Conservation (phyloP, 1,139 yeast species). For the Spathaspora jeffriesii region DNA sequence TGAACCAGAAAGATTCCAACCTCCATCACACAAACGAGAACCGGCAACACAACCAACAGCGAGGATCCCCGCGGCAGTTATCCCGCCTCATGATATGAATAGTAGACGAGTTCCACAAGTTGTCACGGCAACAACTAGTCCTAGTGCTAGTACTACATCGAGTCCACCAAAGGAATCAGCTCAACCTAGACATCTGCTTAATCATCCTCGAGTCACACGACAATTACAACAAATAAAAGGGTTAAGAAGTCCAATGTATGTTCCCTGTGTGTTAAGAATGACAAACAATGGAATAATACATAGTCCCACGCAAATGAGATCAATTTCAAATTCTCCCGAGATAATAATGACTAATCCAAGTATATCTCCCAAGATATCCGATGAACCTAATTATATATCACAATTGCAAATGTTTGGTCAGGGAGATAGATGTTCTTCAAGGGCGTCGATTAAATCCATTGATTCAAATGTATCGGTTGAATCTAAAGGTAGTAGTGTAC, state of each 20-base stretch:
- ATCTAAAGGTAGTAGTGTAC: slow-evolving; percentile 19
- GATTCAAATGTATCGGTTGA: slow-evolving; percentile 38
- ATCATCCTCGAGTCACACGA: slow-evolving; percentile 14
- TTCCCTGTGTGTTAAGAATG: slow-evolving; percentile 85
- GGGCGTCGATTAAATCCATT: slow-evolving; percentile 33
- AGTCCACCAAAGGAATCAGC: slow-evolving; percentile 1
- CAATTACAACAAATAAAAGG: slow-evolving; percentile 60
- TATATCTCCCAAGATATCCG: no score
- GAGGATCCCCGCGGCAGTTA: slow-evolving; percentile 24
- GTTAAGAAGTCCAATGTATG: slow-evolving; percentile 81
- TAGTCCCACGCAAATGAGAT: slow-evolving; percentile 10
- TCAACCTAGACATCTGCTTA: slow-evolving; percentile 10
- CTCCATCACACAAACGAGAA: slow-evolving; percentile 6
- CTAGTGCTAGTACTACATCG: background rate
- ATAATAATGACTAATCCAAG: no score
- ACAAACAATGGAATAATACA: slow-evolving; percentile 17
- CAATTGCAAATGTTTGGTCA: slow-evolving; percentile 13
- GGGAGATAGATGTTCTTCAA: slow-evolving; percentile 14
- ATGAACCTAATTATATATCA: slow-evolving; percentile 11
- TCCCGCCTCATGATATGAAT: slow-evolving; percentile 26
- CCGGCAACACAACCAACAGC: slow-evolving; percentile 3
- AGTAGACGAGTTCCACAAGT: slow-evolving; percentile 12
- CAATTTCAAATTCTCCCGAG: slow-evolving; percentile 8
- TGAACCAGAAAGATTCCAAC: slow-evolving; percentile 11
- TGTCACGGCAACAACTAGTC: background rate